A percentile compares a stretch with the other conserved stretches of the same genome.
phyloP scores from a whole-genome alignment of 1,284 basidiomycete species.

The Cystobasidium slooffiae region DNA sequence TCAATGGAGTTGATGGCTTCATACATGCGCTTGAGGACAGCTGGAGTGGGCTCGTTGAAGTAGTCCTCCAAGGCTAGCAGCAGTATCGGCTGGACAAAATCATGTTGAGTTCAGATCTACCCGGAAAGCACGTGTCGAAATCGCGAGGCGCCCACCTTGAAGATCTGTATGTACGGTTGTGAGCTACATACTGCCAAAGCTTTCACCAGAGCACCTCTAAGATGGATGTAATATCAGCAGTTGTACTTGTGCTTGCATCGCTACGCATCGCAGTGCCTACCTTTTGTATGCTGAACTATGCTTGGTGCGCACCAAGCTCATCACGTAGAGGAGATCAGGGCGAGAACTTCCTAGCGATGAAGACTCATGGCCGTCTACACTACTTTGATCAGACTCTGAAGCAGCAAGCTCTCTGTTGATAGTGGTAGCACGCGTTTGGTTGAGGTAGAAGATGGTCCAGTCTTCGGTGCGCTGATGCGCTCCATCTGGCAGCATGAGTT shows the following conservation, averaged over 20 bases:
- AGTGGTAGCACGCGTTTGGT: constrained; percentile 72
- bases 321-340: constrained; percentile 79
- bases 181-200: constrained; percentile 94
- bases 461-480: constrained; percentile 92
- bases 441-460: constrained; percentile 98
- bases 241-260: not conserved
- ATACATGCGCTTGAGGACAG: constrained; percentile 83
- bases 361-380: not conserved
- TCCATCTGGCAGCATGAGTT: constrained; percentile 97
- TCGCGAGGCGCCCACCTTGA: constrained; percentile 68
- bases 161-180: constrained; percentile 95
- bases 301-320: constrained; percentile 95
- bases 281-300: constrained; percentile 66
- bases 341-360: constrained; percentile 34
- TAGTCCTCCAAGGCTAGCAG: constrained; percentile 95
- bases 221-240: not conserved
- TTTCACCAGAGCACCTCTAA: constrained; percentile 90
- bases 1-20: constrained; percentile 92
- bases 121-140: constrained; percentile 2
- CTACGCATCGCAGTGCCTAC: not conserved
- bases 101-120: not conserved
- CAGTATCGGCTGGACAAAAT: constrained; percentile 72
- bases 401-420: not conserved
- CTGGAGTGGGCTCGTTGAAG: constrained; percentile 81
- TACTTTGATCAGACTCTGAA: not conserved